Base-by-base conservation (phyloP, 2,329 filamentous ascomycete species). In the Stemphylium vesicarium region DNA sequence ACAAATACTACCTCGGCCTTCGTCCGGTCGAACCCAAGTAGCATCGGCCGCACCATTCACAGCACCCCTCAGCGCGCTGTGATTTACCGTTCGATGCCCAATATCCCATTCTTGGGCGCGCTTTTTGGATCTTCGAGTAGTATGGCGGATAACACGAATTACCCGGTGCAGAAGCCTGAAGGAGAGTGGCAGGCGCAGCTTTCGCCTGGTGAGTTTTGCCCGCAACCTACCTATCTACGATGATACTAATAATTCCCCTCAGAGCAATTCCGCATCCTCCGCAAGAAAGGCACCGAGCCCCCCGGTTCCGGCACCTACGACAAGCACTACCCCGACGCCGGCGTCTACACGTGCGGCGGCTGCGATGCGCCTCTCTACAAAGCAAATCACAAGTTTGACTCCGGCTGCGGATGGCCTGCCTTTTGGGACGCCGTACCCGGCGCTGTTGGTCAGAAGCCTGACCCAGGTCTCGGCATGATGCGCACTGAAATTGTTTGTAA, bases 211-310 rank as follows among this genome's bases (percentile, higher is more conserved):
- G 78, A 24, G 76, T 73, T 22, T 13, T n/a, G 15, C 18, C 4
- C 5, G 10, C 4, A 1, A 7, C 2, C 2, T 22, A n/a, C 3
- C 20, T 2, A 40, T 9, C 12, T 22, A 20, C 15, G 8, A 52
- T 41, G 10, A 8, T 29, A 24, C 59, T 59, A 39, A 65, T 43
- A 12, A 4, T 61, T 11, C 2, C 29, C 66, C 48, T 48, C 68
- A 96, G 94, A 97, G 71, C 95, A 99, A 83, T 99, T 98, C 82
- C 91, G 91, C 62, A 85, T 99, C 72, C 86, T 99, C 50, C 89
- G 95, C 60, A 81, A 96, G 75, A 94, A 97, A 76, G 95, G 93
- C 68, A 99, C 95, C 40, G 96, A 99, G 75, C 78, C 85, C 2
- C 85, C 94, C 13, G 88, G 85, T 64, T 87, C 88, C 5, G 93